Conservation (phyloP, 495 filamentous ascomycete genomes). For the Lasiosphaeria ovina region DNA sequence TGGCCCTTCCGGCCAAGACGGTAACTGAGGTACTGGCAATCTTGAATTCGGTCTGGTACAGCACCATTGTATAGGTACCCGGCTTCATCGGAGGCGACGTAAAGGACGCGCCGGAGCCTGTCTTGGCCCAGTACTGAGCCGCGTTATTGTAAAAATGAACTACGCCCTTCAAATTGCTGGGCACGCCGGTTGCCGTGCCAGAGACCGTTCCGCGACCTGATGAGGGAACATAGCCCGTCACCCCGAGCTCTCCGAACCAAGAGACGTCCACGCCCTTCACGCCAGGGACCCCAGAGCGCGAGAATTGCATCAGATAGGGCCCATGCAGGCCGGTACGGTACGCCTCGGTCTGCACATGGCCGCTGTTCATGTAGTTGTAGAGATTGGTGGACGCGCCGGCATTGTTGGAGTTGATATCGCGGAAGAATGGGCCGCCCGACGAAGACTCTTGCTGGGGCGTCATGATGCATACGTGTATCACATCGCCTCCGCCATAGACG, state of each 20-base stretch:
- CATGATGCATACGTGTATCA: conserved; percentile 52
- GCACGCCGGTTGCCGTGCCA: conserved; percentile 53
- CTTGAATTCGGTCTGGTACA: conserved; percentile 63
- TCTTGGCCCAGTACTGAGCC: conserved; percentile 65
- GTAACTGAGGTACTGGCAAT: conserved; percentile 53
- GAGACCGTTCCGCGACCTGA: conserved; percentile 56
- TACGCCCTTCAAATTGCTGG: conserved; percentile 51
- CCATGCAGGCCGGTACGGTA: conserved; percentile 66
- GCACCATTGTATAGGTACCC: conserved; percentile 64
- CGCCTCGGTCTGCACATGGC: conserved; percentile 60
- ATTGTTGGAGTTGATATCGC: conserved; percentile 66
- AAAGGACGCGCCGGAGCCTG: conserved; percentile 52
- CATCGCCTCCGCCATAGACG: conserved; percentile 46
- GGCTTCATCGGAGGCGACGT: conserved; percentile 66
- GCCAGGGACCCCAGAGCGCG: conserved; percentile 54
- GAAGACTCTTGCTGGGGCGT: conserved; percentile 51
- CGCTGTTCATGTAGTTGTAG: conserved; percentile 70
- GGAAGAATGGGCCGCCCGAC: conserved; percentile 59
- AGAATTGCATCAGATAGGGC: conserved; percentile 62
- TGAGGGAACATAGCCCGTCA: conserved; percentile 57
- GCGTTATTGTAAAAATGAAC: conserved; percentile 64
- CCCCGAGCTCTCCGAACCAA: conserved; percentile 56
- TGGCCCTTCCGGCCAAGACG: conserved; percentile 54
- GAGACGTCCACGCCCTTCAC: conserved; percentile 51
- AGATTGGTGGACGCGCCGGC: conserved; percentile 55